Conservation (phyloP, 2,329 filamentous ascomycete species). For the Decorospora gaudefroyi region DNA sequence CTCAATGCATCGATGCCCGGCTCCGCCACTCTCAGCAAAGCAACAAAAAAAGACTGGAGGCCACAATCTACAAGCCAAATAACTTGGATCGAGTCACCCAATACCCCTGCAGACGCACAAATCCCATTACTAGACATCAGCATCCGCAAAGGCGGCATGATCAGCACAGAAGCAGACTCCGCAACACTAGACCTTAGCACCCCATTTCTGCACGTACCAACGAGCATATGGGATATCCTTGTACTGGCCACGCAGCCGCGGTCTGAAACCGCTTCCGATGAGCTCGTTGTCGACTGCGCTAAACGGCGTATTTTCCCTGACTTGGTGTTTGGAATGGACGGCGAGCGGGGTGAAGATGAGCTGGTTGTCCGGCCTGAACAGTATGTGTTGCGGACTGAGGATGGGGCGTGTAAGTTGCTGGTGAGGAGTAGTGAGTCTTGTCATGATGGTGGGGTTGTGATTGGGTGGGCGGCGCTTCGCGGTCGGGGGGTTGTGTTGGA, state of each 20-base stretch:
- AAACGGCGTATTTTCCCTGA: conserved; percentile 17
- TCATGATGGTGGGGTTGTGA: neutral
- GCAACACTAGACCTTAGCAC: conserved; percentile 19
- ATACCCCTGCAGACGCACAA: neutral
- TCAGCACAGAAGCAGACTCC: conserved; percentile 10
- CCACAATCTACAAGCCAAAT: neutral
- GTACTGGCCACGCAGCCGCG: conserved; percentile 17
- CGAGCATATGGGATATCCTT: conserved; percentile 22
- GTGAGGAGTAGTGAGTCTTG: conserved; percentile 11
- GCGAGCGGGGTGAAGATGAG: conserved; percentile 4
- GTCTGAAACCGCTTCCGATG: neutral
- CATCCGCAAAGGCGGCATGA: conserved; percentile 24
- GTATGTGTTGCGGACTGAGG: conserved; percentile 19
- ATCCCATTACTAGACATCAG: conserved; percentile 17
- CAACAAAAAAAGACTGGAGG: neutral
- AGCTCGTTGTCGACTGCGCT: conserved; percentile 20
- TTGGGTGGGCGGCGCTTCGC: conserved; percentile 29
- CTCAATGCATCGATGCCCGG: conserved; percentile 1
- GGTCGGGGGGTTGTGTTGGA: conserved; percentile 24
- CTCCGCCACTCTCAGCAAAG: conserved; percentile 2
- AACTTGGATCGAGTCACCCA: neutral
- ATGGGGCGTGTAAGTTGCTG: conserved; percentile 20
- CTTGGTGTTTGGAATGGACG: conserved; percentile 20
- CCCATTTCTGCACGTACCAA: conserved; percentile 19
- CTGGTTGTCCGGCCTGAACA: conserved; percentile 22